A percentile compares a stretch with the other conserved stretches of the same genome.
Conservation (phyloP, 2,329 filamentous ascomycete genomes). For the Peltaster fructicola region DNA sequence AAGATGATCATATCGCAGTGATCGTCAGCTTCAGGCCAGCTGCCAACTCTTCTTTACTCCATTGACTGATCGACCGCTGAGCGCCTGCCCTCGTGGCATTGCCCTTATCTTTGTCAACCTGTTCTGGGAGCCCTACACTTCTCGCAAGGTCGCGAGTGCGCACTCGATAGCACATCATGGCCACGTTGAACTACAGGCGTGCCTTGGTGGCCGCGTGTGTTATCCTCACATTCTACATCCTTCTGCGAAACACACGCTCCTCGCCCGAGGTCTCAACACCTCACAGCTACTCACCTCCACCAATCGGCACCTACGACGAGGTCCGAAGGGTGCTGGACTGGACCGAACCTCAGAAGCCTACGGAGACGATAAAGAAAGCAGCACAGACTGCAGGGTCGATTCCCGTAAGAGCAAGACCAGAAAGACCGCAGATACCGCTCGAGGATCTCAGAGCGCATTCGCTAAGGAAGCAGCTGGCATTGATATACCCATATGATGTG, state of each 20-base stretch:
- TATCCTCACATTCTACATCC: slow-evolving; percentile 50
- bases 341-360: slow-evolving; percentile 8
- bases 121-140: no score
- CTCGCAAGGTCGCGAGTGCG: no score
- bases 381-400: slow-evolving; percentile 12
- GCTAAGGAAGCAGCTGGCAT: slow-evolving; percentile 64
- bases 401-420: slow-evolving; percentile 23
- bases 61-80: no score
- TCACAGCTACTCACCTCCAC: slow-evolving; percentile 17
- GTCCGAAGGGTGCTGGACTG: slow-evolving; percentile 16
- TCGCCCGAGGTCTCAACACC: slow-evolving; percentile 6
- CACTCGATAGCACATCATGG: slow-evolving; percentile 1
- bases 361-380: slow-evolving; percentile 12
- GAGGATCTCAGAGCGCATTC: slow-evolving; percentile 55
- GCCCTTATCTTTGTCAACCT: no score
- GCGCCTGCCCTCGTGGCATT: no score
- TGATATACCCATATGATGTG: slow-evolving; percentile 86
- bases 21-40: no score
- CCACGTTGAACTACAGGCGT: slow-evolving; percentile 45
- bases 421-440: slow-evolving; percentile 41
- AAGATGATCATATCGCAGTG: no score
- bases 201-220: slow-evolving; percentile 54
- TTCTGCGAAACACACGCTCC: slow-evolving; percentile 45
- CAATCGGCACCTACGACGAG: slow-evolving; percentile 19
- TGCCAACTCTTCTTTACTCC: no score